Evolutionary conservation across 257 asterid genomes (phyloP), one percentile per base, ranked within the genome.

Genomic region (Thymus quinquecostatus): DNA sequence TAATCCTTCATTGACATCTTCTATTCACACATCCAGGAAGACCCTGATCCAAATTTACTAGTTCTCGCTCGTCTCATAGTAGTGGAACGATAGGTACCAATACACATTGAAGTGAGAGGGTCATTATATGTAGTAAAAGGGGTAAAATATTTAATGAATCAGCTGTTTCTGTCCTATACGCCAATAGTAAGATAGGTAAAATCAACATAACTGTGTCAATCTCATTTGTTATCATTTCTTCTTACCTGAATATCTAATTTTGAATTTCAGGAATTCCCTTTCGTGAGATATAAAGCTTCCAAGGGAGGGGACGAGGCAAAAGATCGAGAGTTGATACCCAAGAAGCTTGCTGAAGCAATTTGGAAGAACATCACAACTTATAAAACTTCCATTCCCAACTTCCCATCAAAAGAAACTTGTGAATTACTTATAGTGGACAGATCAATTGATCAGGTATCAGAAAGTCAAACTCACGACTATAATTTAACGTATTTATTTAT

Each of bases 361-460:
- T 94, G 97, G 97, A 83, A 86, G 77, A 55, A 12, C 70, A 85
- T 94, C 78, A 60, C 92, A 40, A 78, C 71, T 48, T 91, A 91
- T 66, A 88, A 75, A 82, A 29, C 92, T 74, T 81, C 93, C 56
- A 88, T 94, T 69, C 88, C 95, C 70, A 88, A 94, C 72, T 94
- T 74, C 77, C 99, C 99, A 54, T 65, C 90, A 77, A 70, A 84
- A 55, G 99, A 94, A 86, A 88, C 97, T 43, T 94, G 99, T 80
- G 97, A 94, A 77, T 75, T 94, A 60, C 91, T 94, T 78, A 89
- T 94, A 84, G 72, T 94, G 80, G 97, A 94, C 82, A 86, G 97
- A 89, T 89, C 99, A 44, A 69, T 91, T 71, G 99, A 94, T 83
- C 96, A 85, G 98, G 98, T 94, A 28, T 65, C 69, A 28, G 60